These are phyloP conservation scores for Tolypocladium endophyticum DNA, from an alignment of 2,329 filamentous ascomycete genomes.

Conservation along the genomic window DNA sequence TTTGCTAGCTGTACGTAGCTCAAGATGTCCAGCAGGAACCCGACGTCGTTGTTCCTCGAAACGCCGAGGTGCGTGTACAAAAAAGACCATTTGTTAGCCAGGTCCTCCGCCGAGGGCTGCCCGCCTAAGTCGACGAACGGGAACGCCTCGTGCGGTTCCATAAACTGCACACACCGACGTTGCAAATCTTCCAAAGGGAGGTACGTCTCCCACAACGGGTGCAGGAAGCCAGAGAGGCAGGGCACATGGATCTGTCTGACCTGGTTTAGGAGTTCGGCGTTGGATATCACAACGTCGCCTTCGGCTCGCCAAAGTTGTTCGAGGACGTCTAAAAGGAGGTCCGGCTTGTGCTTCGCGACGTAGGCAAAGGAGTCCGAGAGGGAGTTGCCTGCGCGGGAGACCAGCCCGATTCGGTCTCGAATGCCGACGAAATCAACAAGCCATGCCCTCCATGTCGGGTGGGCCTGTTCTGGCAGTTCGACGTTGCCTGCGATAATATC, in stretches of 20 bases:
- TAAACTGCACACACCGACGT: slow-evolving; percentile 1
- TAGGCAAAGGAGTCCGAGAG: slow-evolving; percentile 1
- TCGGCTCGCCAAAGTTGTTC: slow-evolving; percentile 2
- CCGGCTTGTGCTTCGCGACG: background rate
- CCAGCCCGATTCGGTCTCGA: background rate
- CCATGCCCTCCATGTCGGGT: slow-evolving; percentile 2
- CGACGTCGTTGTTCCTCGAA: slow-evolving; percentile 2
- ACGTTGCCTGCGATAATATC: background rate
- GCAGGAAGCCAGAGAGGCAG: background rate
- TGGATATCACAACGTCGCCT: background rate
- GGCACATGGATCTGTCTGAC: slow-evolving; percentile 2
- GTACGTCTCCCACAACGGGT: slow-evolving; percentile 5
- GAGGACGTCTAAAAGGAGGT: background rate
- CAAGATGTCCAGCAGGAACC: slow-evolving; percentile 4
- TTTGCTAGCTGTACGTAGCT: slow-evolving; percentile 5
- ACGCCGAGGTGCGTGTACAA: slow-evolving; percentile 4
- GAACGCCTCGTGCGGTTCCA: slow-evolving; percentile 3
- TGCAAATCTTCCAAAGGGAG: slow-evolving; percentile 3
- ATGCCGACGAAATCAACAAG: background rate
- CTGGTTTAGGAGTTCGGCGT: background rate
- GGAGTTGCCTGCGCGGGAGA: background rate
- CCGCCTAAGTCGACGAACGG: slow-evolving; percentile 5
- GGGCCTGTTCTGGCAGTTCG: background rate
- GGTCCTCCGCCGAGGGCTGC: slow-evolving; percentile 1
- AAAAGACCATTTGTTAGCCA: slow-evolving; percentile 3